phyloP scores from a whole-genome alignment of 495 filamentous ascomycete genomes.

The Penicillium tannophilum region DNA sequence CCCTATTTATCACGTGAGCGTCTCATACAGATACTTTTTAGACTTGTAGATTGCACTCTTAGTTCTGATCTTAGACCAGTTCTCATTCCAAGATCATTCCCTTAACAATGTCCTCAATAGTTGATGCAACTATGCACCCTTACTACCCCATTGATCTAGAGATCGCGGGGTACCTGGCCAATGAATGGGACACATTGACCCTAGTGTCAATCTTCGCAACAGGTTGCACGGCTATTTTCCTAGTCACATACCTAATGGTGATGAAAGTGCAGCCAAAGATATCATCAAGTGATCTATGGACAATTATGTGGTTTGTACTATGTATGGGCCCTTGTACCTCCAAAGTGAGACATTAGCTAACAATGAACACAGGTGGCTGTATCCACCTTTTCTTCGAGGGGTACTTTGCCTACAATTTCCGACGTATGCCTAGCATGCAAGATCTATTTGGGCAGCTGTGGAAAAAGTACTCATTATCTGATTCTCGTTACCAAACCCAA shows the following conservation, averaged over 20 bases:
- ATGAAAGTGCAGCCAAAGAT: slow-evolving; percentile 49
- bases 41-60: too few relatives aligned
- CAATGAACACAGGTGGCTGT: slow-evolving; percentile 53
- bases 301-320: slow-evolving; percentile 68
- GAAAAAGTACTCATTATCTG: slow-evolving; percentile 86
- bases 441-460: slow-evolving; percentile 77
- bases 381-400: slow-evolving; percentile 85
- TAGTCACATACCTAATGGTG: slow-evolving; percentile 49
- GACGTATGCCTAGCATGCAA: slow-evolving; percentile 55
- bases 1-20: slow-evolving; percentile 5
- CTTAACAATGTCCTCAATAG: background rate
- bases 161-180: slow-evolving; percentile 63
- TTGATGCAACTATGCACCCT: slow-evolving; percentile 50
- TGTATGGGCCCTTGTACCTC: slow-evolving; percentile 41
- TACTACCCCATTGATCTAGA: slow-evolving; percentile 67
- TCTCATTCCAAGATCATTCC: background rate
- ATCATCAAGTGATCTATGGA: slow-evolving; percentile 49
- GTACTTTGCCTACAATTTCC: slow-evolving; percentile 71
- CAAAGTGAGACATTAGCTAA: background rate
- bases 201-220: slow-evolving; percentile 55
- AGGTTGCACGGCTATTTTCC: slow-evolving; percentile 52
- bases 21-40: background rate
- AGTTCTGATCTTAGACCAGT: background rate
- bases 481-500: slow-evolving; percentile 78
- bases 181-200: slow-evolving; percentile 50